Evolutionary conservation across 192 early-diverging fungal species (phyloP).

Genomic region (Pilaira anomala): DNA sequence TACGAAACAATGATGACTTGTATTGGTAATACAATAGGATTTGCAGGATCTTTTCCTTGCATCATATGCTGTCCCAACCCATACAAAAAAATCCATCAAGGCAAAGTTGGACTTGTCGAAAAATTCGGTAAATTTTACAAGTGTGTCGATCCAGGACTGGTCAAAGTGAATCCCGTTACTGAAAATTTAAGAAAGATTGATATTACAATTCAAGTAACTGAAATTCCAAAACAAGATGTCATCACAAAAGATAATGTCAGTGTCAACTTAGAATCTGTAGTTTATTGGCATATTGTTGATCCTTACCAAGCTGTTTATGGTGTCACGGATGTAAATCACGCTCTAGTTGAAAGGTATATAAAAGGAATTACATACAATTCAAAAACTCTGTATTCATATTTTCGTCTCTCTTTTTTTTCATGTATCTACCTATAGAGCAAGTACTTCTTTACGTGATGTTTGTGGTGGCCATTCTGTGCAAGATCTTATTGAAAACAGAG

Average conservation of each 20-base stretch:
- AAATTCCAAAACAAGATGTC: constrained; percentile 69
- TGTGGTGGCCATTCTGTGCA: constrained; percentile 79
- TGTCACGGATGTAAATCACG: constrained; percentile 69
- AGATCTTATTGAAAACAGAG: constrained; percentile 85
- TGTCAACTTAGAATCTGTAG: constrained; percentile 78
- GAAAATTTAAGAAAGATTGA: constrained; percentile 46
- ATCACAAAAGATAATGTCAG: constrained; percentile 92
- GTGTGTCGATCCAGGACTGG: constrained; percentile 53
- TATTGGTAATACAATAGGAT: constrained; percentile 40
- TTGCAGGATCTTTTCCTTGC: constrained; percentile 42
- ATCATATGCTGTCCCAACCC: constrained; percentile 57
- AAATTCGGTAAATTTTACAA: constrained; percentile 60
- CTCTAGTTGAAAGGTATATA: constrained; percentile 70
- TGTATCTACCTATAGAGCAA: constrained; percentile 49
- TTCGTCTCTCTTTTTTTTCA: no score
- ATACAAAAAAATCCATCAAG: constrained; percentile 44
- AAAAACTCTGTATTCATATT: no score
- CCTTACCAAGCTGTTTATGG: constrained; percentile 78
- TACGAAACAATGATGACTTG: constrained; percentile 47
- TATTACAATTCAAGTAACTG: constrained; percentile 60
- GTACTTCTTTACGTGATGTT: constrained; percentile 82
- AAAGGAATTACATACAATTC: no score
- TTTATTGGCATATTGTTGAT: constrained; percentile 82
- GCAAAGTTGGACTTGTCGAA: constrained; percentile 61
- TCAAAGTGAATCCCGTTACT: constrained; percentile 47